These are phyloP conservation scores for Macrophomina phaseolina DNA, from an alignment of 2,329 filamentous ascomycete species.

Conservation along the genomic window DNA sequence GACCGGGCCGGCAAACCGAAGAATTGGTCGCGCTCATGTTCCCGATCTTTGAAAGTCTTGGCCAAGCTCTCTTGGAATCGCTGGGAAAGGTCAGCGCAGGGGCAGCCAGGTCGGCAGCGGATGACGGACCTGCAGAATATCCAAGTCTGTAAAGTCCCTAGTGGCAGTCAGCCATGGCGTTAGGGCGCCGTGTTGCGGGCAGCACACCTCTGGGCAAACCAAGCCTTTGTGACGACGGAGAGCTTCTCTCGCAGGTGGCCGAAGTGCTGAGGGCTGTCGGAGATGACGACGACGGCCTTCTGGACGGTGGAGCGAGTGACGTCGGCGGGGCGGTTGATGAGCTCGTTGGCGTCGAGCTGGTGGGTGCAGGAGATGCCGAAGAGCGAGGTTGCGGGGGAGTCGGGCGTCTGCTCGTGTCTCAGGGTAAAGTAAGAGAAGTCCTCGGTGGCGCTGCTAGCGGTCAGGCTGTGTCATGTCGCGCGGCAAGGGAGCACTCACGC, in stretches of 20 bases:
- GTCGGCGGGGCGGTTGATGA: constrained; percentile 80
- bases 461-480: not conserved
- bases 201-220: constrained; percentile 83
- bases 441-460: constrained; percentile 71
- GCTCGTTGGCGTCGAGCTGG: constrained; percentile 79
- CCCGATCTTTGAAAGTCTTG: constrained; percentile 63
- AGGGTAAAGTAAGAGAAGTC: constrained; percentile 99
- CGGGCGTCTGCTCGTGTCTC: constrained; percentile 58
- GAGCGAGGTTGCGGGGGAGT: constrained; percentile 73
- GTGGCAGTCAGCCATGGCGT: not conserved
- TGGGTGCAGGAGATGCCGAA: constrained; percentile 96
- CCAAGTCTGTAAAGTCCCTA: constrained; percentile 85
- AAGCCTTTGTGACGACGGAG: constrained; percentile 88
- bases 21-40: constrained; percentile 82
- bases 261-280: constrained; percentile 87
- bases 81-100: constrained; percentile 47
- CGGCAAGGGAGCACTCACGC: constrained; percentile 64
- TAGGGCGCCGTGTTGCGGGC: constrained; percentile 29
- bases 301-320: constrained; percentile 98
- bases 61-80: constrained; percentile 89
- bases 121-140: constrained; percentile 71
- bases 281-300: constrained; percentile 95
- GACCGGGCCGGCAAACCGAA: constrained; percentile 60
- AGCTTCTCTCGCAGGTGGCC: constrained; percentile 89
- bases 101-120: not conserved